phyloP scores from a whole-genome alignment of 2,329 filamentous ascomycete species.

The Botrytis aclada region DNA sequence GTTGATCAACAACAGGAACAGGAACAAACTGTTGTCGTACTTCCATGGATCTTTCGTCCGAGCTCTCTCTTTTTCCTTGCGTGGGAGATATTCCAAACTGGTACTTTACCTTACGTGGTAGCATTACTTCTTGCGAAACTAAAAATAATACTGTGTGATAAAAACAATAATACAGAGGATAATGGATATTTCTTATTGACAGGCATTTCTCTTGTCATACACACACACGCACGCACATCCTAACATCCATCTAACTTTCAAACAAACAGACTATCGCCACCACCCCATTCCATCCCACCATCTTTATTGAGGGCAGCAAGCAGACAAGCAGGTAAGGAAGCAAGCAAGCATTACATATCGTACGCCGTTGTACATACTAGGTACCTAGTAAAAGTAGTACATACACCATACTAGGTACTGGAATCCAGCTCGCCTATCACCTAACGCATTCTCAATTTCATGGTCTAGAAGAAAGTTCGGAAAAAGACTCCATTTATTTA shows the following conservation, averaged over 20 bases:
- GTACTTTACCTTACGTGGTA: not conserved
- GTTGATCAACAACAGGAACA: conserved; percentile 3
- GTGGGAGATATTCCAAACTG: not conserved
- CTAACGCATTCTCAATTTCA: not conserved
- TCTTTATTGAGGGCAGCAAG: not conserved
- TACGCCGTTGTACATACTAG: not conserved
- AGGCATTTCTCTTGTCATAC: not conserved
- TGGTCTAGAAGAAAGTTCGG: not conserved
- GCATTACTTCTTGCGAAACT: not conserved
- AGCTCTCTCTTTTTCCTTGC: not conserved
- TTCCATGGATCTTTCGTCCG: not conserved
- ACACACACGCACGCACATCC: not conserved
- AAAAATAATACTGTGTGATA: not conserved
- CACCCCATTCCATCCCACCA: not conserved
- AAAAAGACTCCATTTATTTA: not conserved
- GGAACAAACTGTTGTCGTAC: conserved; percentile 1
- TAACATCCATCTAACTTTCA: not conserved
- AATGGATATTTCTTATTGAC: not conserved
- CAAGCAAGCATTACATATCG: not conserved
- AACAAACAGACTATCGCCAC: not conserved
- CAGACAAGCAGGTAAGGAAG: not conserved
- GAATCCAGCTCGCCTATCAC: conserved; percentile 5
- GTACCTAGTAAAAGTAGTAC: not conserved
- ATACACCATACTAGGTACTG: not conserved
- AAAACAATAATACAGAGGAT: not conserved